phyloP scores from a whole-genome alignment of 2,329 filamentous ascomycete genomes.

The Sclerotinia trifoliorum region DNA sequence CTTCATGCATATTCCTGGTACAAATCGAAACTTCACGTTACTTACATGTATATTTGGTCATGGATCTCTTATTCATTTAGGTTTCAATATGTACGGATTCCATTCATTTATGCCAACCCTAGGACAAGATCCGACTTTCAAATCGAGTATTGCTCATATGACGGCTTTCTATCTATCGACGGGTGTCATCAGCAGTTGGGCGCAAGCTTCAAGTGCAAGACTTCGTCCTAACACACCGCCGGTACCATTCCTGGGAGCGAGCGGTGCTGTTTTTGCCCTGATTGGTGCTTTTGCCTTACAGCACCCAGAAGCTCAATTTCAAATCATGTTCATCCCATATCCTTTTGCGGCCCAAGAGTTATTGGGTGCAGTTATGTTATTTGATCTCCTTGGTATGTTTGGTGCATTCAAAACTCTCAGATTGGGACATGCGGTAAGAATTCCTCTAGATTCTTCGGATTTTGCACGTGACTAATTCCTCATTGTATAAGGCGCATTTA shows the following conservation, averaged over 20 bases:
- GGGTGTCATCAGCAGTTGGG: conserved; percentile 12
- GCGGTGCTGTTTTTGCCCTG: neutral
- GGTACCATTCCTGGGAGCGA: conserved; percentile 13
- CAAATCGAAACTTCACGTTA: conserved; percentile 7
- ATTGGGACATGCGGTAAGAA: conserved; percentile 13
- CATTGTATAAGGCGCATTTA: conserved; percentile 12
- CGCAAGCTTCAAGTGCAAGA: conserved; percentile 9
- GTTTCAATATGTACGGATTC: conserved; percentile 17
- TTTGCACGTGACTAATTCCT: neutral
- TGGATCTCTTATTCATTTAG: neutral
- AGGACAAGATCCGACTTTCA: neutral
- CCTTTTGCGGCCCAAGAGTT: conserved; percentile 1
- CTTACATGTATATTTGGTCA: conserved; percentile 16
- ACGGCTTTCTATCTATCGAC: conserved; percentile 15
- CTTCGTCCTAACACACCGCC: neutral
- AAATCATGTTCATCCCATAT: conserved; percentile 14
- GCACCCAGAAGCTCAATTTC: neutral
- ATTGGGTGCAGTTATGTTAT: neutral
- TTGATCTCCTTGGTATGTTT: conserved; percentile 9
- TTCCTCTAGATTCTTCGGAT: neutral
- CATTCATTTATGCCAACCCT: conserved; percentile 13
- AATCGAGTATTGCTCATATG: conserved; percentile 14
- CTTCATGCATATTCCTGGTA: neutral
- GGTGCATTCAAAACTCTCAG: conserved; percentile 2
- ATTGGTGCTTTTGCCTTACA: conserved; percentile 1